A percentile compares a stretch with the other conserved stretches of the same genome.
Conservation (phyloP, 306 rosid genomes). For the Quercus variabilis region DNA sequence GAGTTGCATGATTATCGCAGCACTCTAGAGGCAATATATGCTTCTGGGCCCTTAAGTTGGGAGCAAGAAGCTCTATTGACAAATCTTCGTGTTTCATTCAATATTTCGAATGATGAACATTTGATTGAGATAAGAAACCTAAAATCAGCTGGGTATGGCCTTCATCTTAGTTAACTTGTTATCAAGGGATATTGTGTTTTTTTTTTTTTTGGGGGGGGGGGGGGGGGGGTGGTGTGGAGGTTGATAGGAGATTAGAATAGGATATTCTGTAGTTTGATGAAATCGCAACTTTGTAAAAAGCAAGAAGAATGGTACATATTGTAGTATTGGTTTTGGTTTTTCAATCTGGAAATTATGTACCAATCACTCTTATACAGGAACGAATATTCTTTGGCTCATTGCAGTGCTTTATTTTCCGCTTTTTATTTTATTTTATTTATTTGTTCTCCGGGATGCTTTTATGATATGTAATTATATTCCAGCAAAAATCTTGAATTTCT, state of each 20-base stretch:
- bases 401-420: neutral
- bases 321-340: neutral
- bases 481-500: neutral
- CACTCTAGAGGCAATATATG: conserved; percentile 63
- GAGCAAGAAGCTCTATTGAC: conserved; percentile 79
- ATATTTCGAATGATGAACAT: conserved; percentile 88
- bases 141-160: conserved; percentile 36
- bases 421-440: neutral
- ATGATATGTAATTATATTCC: neutral
- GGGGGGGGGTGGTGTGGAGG: no score
- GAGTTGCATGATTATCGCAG: conserved; percentile 68
- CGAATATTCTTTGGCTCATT: conserved; percentile 9
- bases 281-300: conserved; percentile 17
- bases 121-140: conserved; percentile 48
- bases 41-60: conserved; percentile 93
- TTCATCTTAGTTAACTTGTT: conserved; percentile 21
- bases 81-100: conserved; percentile 76
- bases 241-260: neutral
- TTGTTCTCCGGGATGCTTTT: neutral
- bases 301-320: conserved; percentile 2
- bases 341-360: conserved; percentile 12
- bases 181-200: neutral
- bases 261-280: neutral
- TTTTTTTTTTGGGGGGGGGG: no score
- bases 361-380: neutral